Conservation (phyloP, 169 alveolate genomes). For the Perkinsus marinus region DNA sequence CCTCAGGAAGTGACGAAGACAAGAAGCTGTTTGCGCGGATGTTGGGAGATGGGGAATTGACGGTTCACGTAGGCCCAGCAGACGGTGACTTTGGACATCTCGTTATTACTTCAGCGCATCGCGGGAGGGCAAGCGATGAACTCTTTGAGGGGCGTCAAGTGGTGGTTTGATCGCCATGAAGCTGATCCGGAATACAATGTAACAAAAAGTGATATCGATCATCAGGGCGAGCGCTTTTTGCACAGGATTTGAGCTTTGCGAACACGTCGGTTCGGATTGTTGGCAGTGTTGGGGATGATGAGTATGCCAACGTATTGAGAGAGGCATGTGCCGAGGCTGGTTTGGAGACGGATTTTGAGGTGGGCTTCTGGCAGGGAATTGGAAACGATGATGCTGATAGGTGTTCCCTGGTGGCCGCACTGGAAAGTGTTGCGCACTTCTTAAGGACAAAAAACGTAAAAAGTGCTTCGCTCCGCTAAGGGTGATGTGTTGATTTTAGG, state of each 20-base stretch:
- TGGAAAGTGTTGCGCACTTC: neutral
- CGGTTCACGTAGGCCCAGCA: neutral
- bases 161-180: neutral
- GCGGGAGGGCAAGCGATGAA: neutral
- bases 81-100: neutral
- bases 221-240: neutral
- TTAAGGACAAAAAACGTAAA: neutral
- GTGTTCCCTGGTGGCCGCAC: neutral
- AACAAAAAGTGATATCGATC: neutral
- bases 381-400: neutral
- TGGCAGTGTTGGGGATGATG: neutral
- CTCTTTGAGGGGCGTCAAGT: neutral
- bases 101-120: neutral
- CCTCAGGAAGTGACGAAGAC: neutral
- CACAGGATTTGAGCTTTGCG: neutral
- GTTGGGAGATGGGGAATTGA: neutral
- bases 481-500: neutral
- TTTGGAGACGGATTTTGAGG: neutral
- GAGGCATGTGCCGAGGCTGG: neutral
- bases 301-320: neutral
- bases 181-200: neutral
- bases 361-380: neutral
- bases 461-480: neutral
- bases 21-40: neutral
- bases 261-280: neutral